Conservation (phyloP, 2,329 filamentous ascomycete genomes). For the Claviceps arundinis region DNA sequence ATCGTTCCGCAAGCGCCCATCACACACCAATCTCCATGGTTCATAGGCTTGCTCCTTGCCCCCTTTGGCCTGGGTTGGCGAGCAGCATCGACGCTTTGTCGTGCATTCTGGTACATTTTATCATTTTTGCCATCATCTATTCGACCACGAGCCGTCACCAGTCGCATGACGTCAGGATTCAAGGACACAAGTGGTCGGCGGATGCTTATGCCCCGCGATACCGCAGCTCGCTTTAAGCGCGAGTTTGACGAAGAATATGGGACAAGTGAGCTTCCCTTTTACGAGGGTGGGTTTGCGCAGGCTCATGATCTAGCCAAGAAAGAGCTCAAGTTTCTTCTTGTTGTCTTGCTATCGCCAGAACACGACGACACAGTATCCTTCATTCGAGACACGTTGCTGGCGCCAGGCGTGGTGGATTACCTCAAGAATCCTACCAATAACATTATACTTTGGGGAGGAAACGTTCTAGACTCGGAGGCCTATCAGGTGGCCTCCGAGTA, state of each 20-base stretch:
- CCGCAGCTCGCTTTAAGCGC: constrained; percentile 73
- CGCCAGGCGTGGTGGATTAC: constrained; percentile 59
- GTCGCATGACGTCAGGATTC: constrained; percentile 36
- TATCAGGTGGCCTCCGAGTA: constrained; percentile 86
- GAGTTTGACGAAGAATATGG: constrained; percentile 96
- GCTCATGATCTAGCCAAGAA: constrained; percentile 81
- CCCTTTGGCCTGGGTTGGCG: constrained; percentile 71
- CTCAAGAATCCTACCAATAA: constrained; percentile 64
- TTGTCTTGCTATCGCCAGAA: constrained; percentile 79
- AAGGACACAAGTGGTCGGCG: constrained; percentile 56
- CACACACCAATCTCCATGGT: constrained; percentile 56
- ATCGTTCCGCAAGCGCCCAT: constrained; percentile 67
- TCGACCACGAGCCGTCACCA: constrained; percentile 40
- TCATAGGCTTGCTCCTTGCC: constrained; percentile 65
- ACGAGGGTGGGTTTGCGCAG: constrained; percentile 82
- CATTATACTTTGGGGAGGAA: constrained; percentile 84
- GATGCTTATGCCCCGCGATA: constrained; percentile 72
- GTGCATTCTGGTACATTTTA: constrained; percentile 63
- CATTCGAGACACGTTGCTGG: constrained; percentile 67
- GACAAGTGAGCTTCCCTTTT: constrained; percentile 56
- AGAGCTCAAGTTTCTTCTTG: constrained; percentile 82
- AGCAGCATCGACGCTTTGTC: constrained; percentile 54
- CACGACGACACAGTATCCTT: constrained; percentile 85
- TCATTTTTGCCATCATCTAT: constrained; percentile 63
- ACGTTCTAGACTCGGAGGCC: constrained; percentile 82